Evolutionary conservation across 148 eudicot genomes (phyloP), one percentile per base, ranked within the genome.

Genomic region (Spergularia marina): DNA sequence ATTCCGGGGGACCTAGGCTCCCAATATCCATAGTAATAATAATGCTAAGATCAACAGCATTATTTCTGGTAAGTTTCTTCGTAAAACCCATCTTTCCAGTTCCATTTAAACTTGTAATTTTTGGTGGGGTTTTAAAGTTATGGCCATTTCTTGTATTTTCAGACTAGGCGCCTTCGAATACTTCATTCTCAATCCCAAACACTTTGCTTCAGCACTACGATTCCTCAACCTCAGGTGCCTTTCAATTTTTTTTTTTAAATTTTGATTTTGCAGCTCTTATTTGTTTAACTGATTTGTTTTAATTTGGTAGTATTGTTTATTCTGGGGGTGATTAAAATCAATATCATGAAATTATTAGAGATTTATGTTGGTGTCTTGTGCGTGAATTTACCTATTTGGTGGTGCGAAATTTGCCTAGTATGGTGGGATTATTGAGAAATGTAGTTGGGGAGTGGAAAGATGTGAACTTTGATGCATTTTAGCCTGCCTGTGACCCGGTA

Each of bases 161-260:
- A 53, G 66, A 44, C 73, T 15, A 76, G 72, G 66, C 85, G 60
- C 47, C 54, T 70, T 23, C 70, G 74, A 36, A 16, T 70, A 58
- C 15, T 64, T 66, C 71, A 80, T 68, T 62, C 47, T 74, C 80
- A 44, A 60, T 47, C 82, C 44, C 83, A 67, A 41, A 76, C 65
- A 66, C 60, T 25, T 55, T 73, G 67, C 53, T 81, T 82, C 74
- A 44, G 49, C 10, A 76, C 85, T 74, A 82, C 84, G 36, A 49
- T 71, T 69, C 72, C 56, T 44, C 83, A 74, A 16, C 11, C 51
- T 77, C 62, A 76, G 76, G 72, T 75, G 67, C 65, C 75, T 10
- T 39, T 40, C 25, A 51, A 34, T 41, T 44, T 65, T 53, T 52
- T 65, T 10, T 10, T 53, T 1, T 55, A 14, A 39, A 25, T 51